These are phyloP conservation scores for Themeda triandra DNA, from an alignment of 176 grass and related monocot species.

Conservation along the genomic window DNA sequence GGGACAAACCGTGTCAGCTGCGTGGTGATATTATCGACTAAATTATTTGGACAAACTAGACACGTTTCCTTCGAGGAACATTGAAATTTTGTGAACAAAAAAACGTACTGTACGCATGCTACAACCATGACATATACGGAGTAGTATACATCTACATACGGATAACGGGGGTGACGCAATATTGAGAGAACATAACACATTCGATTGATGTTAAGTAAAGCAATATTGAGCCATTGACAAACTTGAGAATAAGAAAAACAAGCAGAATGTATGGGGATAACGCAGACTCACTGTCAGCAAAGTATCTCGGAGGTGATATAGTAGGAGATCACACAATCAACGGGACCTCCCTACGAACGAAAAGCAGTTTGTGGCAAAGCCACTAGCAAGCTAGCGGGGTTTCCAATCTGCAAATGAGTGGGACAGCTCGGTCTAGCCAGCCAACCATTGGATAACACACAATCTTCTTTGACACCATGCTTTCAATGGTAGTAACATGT, in stretches of 20 bases:
- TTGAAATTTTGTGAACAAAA: not conserved
- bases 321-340: not conserved
- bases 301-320: not conserved
- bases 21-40: not conserved
- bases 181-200: not conserved
- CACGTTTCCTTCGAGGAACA: not conserved
- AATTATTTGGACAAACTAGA: not conserved
- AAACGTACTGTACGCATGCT: not conserved
- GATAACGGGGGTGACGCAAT: not conserved
- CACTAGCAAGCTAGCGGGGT: constrained; percentile 16
- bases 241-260: constrained; percentile 9
- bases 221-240: not conserved
- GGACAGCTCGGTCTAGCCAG: constrained; percentile 27
- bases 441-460: not conserved
- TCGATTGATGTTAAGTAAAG: not conserved
- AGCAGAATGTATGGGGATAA: not conserved
- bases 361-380: constrained; percentile 15
- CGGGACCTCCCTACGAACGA: constrained; percentile 9
- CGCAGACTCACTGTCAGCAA: not conserved
- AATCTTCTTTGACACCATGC: not conserved
- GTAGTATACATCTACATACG: not conserved
- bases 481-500: not conserved
- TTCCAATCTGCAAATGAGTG: constrained; percentile 18
- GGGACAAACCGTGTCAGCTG: not conserved
- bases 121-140: not conserved